These are phyloP conservation scores for Aaosphaeria pasadenensis DNA, from an alignment of 2,329 filamentous ascomycete genomes.

Conservation along the genomic window DNA sequence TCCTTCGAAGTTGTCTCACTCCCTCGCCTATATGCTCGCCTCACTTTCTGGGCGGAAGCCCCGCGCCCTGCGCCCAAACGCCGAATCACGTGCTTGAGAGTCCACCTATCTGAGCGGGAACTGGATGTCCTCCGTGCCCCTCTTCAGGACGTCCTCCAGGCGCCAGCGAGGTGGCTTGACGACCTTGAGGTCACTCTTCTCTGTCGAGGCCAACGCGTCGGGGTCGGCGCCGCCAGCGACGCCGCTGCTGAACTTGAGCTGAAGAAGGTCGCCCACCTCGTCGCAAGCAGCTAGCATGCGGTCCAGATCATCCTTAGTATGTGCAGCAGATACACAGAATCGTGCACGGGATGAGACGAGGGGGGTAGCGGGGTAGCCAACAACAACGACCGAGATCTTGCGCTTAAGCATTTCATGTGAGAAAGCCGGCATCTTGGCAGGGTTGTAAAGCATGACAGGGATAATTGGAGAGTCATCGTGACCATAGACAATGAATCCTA, in stretches of 20 bases:
- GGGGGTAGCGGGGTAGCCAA: conserved; percentile 94
- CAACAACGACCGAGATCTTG: conserved; percentile 96
- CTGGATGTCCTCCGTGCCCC: conserved; percentile 74
- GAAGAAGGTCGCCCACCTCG: conserved; percentile 85
- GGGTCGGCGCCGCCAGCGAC: conserved; percentile 83
- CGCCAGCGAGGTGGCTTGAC: conserved; percentile 73
- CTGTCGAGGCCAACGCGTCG: conserved; percentile 67
- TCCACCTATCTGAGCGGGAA: conserved; percentile 53
- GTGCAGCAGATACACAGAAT: conserved; percentile 92
- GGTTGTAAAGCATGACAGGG: conserved; percentile 90
- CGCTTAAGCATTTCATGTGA: conserved; percentile 98
- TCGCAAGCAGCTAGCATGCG: conserved; percentile 85
- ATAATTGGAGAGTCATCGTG: conserved; percentile 98
- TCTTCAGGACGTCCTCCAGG: conserved; percentile 69
- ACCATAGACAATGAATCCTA: conserved; percentile 94
- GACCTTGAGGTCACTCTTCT: conserved; percentile 48
- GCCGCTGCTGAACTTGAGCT: conserved; percentile 96
- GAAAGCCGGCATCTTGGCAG: conserved; percentile 98
- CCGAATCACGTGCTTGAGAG: conserved; percentile 10
- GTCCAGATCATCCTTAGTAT: conserved; percentile 98
- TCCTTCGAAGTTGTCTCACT: not conserved
- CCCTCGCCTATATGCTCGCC: not conserved
- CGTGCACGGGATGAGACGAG: conserved; percentile 91
- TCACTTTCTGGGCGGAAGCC: not conserved
- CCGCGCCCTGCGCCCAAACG: conserved; percentile 2